A percentile compares a stretch with the other conserved stretches of the same genome.
These are phyloP conservation scores for Fusarium torreyae DNA, from an alignment of 2,329 filamentous ascomycete genomes.

Conservation along the genomic window DNA sequence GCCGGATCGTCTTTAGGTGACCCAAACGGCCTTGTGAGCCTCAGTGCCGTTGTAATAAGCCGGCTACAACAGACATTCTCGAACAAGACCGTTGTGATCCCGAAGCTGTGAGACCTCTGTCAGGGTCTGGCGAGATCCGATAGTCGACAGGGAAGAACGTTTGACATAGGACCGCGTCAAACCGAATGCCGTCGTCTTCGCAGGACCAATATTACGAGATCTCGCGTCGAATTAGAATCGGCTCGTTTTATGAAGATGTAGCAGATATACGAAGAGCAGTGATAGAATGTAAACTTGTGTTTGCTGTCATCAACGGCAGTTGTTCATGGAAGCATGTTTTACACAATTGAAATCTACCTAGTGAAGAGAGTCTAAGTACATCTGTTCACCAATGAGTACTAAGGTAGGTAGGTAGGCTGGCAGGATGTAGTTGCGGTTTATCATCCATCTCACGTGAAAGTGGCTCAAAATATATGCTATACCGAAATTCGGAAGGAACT, in stretches of 20 bases:
- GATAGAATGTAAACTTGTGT: slow-evolving; percentile 5
- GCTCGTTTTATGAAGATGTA: background rate
- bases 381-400: no score
- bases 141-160: slow-evolving; percentile 6
- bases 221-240: background rate
- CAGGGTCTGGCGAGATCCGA: slow-evolving; percentile 42
- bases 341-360: background rate
- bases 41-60: slow-evolving; percentile 19
- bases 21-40: slow-evolving; percentile 41
- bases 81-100: slow-evolving; percentile 32
- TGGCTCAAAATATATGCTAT: background rate
- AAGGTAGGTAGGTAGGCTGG: no score
- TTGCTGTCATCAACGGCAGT: slow-evolving; percentile 12
- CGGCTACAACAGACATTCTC: slow-evolving; percentile 26
- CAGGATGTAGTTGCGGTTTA: background rate
- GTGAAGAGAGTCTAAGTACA: background rate
- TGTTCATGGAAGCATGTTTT: background rate
- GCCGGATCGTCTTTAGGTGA: slow-evolving; percentile 29
- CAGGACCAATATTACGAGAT: slow-evolving; percentile 11
- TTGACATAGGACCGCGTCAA: background rate
- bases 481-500: slow-evolving; percentile 12
- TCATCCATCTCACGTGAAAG: slow-evolving; percentile 15
- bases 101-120: slow-evolving; percentile 33
- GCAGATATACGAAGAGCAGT: background rate
- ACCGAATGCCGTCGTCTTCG: background rate